Conservation (phyloP, 768 basidiomycete species). For the Dioszegia hungarica region DNA sequence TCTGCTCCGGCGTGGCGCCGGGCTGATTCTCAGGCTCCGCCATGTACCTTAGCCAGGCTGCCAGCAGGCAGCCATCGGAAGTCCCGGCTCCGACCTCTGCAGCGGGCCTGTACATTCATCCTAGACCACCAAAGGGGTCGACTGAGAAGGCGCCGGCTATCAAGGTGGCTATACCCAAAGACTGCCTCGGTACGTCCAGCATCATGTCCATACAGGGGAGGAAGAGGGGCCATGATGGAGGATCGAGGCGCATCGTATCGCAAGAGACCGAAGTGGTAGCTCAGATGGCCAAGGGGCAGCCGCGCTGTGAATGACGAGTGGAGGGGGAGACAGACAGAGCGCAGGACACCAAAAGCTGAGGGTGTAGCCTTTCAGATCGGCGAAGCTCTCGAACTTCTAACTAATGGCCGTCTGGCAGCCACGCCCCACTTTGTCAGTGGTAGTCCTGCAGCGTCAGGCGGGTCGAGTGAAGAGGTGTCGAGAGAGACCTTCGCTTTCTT, state of each 20-base stretch:
- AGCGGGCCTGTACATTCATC: slow-evolving; percentile 88
- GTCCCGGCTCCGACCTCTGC: slow-evolving; percentile 66
- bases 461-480: slow-evolving; percentile 51
- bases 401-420: slow-evolving; percentile 70
- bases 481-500: slow-evolving; percentile 67
- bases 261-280: too few relatives aligned
- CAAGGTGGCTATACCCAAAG: slow-evolving; percentile 77
- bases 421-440: slow-evolving; percentile 93
- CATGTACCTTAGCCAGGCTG: slow-evolving; percentile 65
- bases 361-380: slow-evolving; percentile 84
- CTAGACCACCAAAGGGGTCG: slow-evolving; percentile 51
- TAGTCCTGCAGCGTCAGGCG: slow-evolving; percentile 51
- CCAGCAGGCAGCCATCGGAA: slow-evolving; percentile 47
- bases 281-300: too few relatives aligned
- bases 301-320: too few relatives aligned
- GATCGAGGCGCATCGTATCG: too few relatives aligned
- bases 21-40: slow-evolving; percentile 52
- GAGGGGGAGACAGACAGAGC: too few relatives aligned
- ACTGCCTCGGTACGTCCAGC: slow-evolving; percentile 29
- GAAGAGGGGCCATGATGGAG: too few relatives aligned
- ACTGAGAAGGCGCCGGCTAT: slow-evolving; percentile 61
- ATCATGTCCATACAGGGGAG: too few relatives aligned
- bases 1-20: not conserved
- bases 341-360: too few relatives aligned
- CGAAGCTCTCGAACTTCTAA: slow-evolving; percentile 87